These are phyloP conservation scores for Bipolaris victoriae DNA, from an alignment of 2,329 filamentous ascomycete genomes.

Conservation along the genomic window DNA sequence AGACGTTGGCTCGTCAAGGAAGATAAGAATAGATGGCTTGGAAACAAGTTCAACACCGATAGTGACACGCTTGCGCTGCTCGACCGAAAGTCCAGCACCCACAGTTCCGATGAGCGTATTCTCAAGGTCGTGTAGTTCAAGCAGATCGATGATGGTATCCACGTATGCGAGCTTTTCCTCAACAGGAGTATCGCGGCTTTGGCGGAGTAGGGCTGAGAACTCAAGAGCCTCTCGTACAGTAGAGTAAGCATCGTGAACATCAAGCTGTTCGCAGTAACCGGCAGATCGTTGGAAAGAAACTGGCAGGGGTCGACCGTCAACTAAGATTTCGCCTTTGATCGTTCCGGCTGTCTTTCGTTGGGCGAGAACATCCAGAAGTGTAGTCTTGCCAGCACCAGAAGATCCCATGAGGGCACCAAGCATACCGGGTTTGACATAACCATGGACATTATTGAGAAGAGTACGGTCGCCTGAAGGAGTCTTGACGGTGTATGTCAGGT, in stretches of 20 bases:
- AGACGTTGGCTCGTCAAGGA: conserved; percentile 77
- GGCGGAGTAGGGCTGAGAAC: conserved; percentile 41
- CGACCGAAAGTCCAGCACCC: conserved; percentile 47
- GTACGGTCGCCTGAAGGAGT: conserved; percentile 46
- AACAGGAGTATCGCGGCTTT: conserved; percentile 25
- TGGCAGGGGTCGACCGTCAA: conserved; percentile 37
- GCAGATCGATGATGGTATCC: conserved; percentile 34
- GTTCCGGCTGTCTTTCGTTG: conserved; percentile 38
- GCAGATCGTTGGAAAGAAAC: conserved; percentile 41
- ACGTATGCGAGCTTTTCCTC: conserved; percentile 38
- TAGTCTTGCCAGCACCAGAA: conserved; percentile 45
- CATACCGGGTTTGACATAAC: conserved; percentile 61
- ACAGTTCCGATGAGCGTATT: conserved; percentile 34
- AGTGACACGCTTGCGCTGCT: conserved; percentile 67
- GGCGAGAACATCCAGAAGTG: conserved; percentile 42
- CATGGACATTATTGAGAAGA: conserved; percentile 60
- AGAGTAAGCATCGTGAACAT: conserved; percentile 36
- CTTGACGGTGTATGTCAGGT: conserved; percentile 64
- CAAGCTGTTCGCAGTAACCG: conserved; percentile 44
- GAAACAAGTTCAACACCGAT: conserved; percentile 64
- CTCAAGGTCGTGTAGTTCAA: conserved; percentile 35
- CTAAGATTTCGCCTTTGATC: conserved; percentile 36
- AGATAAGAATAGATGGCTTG: conserved; percentile 69
- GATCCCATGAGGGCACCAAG: conserved; percentile 52
- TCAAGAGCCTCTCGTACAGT: conserved; percentile 41